Percentiles rank a stretch among this genome's conserved stretches.
phyloP scores from a whole-genome alignment of 805 yeast genomes.

The Lipomyces kockii region DNA sequence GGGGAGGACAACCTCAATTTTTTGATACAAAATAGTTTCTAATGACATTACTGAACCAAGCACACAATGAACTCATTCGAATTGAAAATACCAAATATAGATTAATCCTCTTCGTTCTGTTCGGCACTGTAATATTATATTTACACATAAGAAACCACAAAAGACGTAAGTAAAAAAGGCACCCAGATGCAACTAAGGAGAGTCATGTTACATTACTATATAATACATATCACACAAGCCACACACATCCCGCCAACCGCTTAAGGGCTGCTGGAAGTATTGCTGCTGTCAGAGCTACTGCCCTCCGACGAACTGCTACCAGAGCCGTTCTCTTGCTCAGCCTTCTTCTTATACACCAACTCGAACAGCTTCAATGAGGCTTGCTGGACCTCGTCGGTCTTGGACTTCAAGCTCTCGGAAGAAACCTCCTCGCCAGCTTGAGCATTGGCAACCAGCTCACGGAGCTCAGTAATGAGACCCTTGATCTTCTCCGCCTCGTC shows the following conservation, averaged over 20 bases:
- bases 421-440: slow-evolving; percentile 69
- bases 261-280: background rate
- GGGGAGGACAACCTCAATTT: no score
- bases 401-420: slow-evolving; percentile 68
- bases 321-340: slow-evolving; percentile 41
- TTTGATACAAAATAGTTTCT: no score
- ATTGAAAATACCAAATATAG: background rate
- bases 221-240: background rate
- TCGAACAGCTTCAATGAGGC: slow-evolving; percentile 82
- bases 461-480: slow-evolving; percentile 63
- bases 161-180: background rate
- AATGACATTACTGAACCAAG: background rate
- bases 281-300: slow-evolving; percentile 2
- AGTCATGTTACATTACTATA: background rate
- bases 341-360: slow-evolving; percentile 62
- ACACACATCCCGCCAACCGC: background rate
- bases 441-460: slow-evolving; percentile 76
- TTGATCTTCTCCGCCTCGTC: slow-evolving; percentile 59
- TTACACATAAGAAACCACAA: background rate
- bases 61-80: background rate
- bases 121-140: background rate
- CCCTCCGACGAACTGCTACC: slow-evolving; percentile 3
- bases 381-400: slow-evolving; percentile 82
- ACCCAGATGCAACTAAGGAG: background rate
- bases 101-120: background rate